Evolutionary conservation across 2,329 filamentous ascomycete genomes (phyloP), one percentile per base, ranked within the genome.

Genomic region (Dactylella cylindrospora): DNA sequence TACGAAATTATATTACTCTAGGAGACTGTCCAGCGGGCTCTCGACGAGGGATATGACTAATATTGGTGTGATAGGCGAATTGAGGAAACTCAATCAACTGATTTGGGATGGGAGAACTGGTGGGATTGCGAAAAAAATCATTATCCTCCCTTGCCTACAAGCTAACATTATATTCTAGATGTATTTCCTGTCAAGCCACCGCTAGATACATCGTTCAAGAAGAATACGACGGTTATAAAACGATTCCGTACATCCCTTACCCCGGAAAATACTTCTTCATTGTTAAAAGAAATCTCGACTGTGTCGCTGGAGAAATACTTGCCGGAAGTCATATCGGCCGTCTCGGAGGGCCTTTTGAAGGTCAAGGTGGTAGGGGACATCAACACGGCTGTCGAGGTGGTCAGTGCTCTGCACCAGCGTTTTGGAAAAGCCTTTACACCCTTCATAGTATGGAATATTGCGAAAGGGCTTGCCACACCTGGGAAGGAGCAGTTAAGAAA

Each of bases 401-500:
- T 69, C n/a, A 69, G 67, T 7, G 68, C 67, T 22, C 53, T 70
- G 13, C 68, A 70, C 35, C 68, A 70, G 33, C 61, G 68, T 20
- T 70, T 70, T 23, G 60, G 68, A 31, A 65, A 49, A n/a, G 51
- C 68, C 15, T 70, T 70, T 45, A 70, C 68, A 12, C 68, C 68
- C 25, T 67, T 66, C n/a, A 64, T 70, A 44, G 68, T 68, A 3
- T 70, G 67, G 55, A 65, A 66, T 36, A 66, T 70, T 53, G 68
- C 67, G 10, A 69, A 65, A 23, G 68, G 68, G 3, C 44, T 70
- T 35, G 67, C 67, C 13, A 70, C 67, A 7, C 68, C 67, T 5
- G 64, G 68, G 10, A 65, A 66, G 26, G 68, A 70, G 45, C 64
- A 79, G 64, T 75, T 97, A 67, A 97, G 96, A 74, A 79, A 80